These are phyloP conservation scores for Breynia disticha DNA, from an alignment of 441 rosid species.

Conservation along the genomic window DNA sequence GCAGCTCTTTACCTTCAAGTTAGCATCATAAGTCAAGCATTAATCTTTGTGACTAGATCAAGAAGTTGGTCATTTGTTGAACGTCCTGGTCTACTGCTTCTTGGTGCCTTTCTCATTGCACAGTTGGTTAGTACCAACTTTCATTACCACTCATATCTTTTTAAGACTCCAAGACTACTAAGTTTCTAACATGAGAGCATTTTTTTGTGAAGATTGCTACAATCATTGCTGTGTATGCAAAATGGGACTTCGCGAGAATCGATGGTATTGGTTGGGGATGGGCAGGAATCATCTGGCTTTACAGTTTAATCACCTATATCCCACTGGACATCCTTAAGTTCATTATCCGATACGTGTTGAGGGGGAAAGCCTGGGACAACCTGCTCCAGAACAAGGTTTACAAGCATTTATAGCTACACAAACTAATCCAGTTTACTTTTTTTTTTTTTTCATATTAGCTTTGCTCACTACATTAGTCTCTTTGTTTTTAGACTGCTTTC, in stretches of 20 bases:
- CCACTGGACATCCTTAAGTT: slow-evolving; percentile 89
- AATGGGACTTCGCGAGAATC: slow-evolving; percentile 71
- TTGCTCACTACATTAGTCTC: not conserved
- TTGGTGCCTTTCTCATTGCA: slow-evolving; percentile 56
- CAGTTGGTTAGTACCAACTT: slow-evolving; percentile 53
- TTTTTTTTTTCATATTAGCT: not conserved
- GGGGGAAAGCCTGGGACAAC: slow-evolving; percentile 73
- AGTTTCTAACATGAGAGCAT: not conserved
- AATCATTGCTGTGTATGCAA: slow-evolving; percentile 61
- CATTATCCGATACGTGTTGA: slow-evolving; percentile 53
- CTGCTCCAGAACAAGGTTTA: slow-evolving; percentile 50
- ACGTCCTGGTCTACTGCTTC: slow-evolving; percentile 59
- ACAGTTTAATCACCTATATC: slow-evolving; percentile 54
- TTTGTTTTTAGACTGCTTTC: slow-evolving; percentile 49
- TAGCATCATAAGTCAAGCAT: slow-evolving; percentile 92
- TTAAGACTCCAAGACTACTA: not conserved
- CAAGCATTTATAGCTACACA: not conserved
- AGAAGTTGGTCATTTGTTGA: slow-evolving; percentile 81
- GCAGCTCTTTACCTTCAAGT: slow-evolving; percentile 94
- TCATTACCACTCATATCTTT: not conserved
- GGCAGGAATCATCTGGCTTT: slow-evolving; percentile 81
- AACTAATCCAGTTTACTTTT: not conserved
- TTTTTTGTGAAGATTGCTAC: slow-evolving; percentile 92
- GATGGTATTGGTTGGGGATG: slow-evolving; percentile 89
- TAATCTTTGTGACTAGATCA: slow-evolving; percentile 87